Evolutionary conservation across 257 asterid genomes (phyloP).

Genomic region (Capsicum pubescens): DNA sequence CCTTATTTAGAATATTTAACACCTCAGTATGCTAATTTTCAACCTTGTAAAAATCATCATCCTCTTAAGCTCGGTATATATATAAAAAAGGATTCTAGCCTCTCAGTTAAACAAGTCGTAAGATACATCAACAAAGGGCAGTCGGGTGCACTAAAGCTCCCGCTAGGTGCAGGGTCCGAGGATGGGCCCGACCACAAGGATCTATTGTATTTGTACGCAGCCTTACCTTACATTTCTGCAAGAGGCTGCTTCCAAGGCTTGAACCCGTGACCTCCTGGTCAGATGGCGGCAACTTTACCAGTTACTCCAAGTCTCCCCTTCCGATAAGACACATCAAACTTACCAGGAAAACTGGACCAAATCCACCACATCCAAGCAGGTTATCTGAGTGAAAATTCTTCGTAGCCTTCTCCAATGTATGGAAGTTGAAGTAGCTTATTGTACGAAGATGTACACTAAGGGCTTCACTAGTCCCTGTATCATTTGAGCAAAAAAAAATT

Average conservation of each 20-base stretch:
- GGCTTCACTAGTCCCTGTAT: conserved; percentile 52
- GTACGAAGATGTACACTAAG: conserved; percentile 63
- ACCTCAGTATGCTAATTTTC: neutral
- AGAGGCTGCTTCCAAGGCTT: too few species aligned
- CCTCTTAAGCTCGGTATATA: neutral
- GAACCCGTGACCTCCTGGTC: too few species aligned
- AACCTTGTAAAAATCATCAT: neutral
- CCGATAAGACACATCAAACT: neutral
- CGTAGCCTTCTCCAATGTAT: conserved; percentile 71
- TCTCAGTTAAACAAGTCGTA: neutral
- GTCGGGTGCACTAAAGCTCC: too few species aligned
- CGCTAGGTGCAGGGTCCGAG: too few species aligned
- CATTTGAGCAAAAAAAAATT: conserved; percentile 19
- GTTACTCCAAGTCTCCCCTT: too few species aligned
- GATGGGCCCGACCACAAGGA: too few species aligned
- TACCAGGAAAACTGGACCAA: conserved; percentile 84
- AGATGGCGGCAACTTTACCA: too few species aligned
- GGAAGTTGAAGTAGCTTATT: conserved; percentile 61
- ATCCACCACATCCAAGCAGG: conserved; percentile 88
- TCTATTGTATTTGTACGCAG: too few species aligned
- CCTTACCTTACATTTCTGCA: too few species aligned
- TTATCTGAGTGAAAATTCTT: conserved; percentile 65
- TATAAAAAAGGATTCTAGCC: neutral
- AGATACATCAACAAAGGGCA: neutral
- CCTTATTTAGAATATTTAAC: neutral